Evolutionary conservation across 306 rosid species (phyloP).

Genomic region (Fragaria ananassa): DNA sequence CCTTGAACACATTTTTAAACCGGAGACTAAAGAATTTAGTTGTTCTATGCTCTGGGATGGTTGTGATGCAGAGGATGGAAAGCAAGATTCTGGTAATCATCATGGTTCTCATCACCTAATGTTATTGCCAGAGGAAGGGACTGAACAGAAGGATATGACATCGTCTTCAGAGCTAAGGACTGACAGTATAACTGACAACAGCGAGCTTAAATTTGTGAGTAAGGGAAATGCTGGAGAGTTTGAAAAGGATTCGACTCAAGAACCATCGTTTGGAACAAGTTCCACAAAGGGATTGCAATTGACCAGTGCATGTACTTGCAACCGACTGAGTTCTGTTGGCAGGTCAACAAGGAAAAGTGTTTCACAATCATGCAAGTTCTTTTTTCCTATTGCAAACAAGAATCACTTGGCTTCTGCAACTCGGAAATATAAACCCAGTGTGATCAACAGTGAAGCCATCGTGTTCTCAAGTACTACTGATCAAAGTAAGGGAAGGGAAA

Average conservation of each 20-base stretch:
- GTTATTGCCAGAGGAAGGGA: neutral
- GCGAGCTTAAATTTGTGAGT: neutral
- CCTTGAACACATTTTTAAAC: conserved; percentile 19
- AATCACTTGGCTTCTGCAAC: conserved; percentile 16
- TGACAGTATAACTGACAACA: neutral
- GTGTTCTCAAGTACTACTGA: conserved; percentile 7
- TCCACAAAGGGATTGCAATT: conserved; percentile 2
- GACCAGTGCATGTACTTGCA: conserved; percentile 5
- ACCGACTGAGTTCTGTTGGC: conserved; percentile 8
- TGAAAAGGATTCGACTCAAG: neutral
- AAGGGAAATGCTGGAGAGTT: neutral
- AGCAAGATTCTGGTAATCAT: neutral
- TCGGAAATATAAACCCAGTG: conserved; percentile 10
- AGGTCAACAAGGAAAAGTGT: conserved; percentile 10
- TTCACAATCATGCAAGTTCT: conserved; percentile 2
- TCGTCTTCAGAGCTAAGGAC: neutral
- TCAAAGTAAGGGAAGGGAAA: conserved; percentile 20
- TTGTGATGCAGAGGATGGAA: neutral
- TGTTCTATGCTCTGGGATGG: conserved; percentile 13
- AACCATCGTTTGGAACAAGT: neutral
- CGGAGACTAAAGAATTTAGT: conserved; percentile 10
- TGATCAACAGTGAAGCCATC: conserved; percentile 19
- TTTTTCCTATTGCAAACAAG: conserved; percentile 17
- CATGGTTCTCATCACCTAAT: neutral
- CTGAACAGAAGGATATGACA: neutral